phyloP scores from a whole-genome alignment of 495 filamentous ascomycete genomes.

The Penicillium malachiteum region DNA sequence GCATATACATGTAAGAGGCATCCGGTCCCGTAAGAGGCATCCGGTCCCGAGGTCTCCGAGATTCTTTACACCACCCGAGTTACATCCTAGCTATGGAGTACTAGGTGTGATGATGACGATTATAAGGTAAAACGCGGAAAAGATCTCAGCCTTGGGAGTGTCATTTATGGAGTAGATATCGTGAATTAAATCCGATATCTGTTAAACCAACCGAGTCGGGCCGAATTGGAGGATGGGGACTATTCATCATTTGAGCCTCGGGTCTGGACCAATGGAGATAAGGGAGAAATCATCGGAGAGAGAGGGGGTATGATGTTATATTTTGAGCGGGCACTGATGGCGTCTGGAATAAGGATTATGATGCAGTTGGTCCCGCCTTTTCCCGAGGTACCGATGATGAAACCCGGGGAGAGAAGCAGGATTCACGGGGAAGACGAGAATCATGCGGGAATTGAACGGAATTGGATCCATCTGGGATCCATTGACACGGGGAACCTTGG shows the following conservation, averaged over 20 bases:
- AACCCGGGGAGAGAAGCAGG: neutral
- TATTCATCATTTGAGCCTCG: conserved; percentile 6
- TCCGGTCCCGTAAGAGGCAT: too few species aligned
- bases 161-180: neutral
- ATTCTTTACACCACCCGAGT: too few species aligned
- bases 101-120: too few species aligned
- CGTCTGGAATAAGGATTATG: too few species aligned
- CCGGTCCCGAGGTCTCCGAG: too few species aligned
- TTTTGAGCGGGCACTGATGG: neutral
- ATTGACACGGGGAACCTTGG: too few species aligned
- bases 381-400: conserved; percentile 8
- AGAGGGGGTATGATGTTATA: neutral
- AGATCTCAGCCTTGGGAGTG: conserved; percentile 24
- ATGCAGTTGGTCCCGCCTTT: conserved; percentile 15
- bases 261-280: conserved; percentile 3
- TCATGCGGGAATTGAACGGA: conserved; percentile 12
- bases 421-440: conserved; percentile 20
- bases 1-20: too few species aligned
- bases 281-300: neutral
- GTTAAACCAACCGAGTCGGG: conserved; percentile 14
- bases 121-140: conserved; percentile 11
- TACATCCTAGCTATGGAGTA: too few species aligned
- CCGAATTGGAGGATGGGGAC: conserved; percentile 8
- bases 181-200: neutral
- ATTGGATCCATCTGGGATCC: neutral